Base-by-base conservation (phyloP, 225 moss, liverwort and hornwort genomes). In the Straminergon stramineum region DNA sequence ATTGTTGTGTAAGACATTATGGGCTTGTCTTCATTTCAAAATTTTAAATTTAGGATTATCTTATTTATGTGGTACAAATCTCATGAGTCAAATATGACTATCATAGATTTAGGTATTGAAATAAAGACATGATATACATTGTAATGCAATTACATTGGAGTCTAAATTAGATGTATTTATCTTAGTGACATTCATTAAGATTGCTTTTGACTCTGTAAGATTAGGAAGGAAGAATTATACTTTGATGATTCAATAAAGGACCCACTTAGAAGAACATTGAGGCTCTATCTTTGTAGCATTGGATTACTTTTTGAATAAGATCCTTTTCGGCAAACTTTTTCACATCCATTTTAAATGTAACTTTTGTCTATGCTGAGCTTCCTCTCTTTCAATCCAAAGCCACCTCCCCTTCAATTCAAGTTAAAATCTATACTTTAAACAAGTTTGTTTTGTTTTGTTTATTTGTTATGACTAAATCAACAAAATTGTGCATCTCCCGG, bases 271-370 rank as follows among this genome's bases (percentile, higher is more conserved):
- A 34, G 17, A 7, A 23, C 7, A 39, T 7, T 69, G 22, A 13
- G 0, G 13, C 23, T 23, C 0, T 69, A 0, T 69, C 23, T 7
- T n/a, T n/a, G 7, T n/a, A 68, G n/a, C n/a, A 13, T 22, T n/a
- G 22, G 23, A 69, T 69, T 7, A 2, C 22, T n/a, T 69, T 69
- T 22, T 13, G 7, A n/a, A 1, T 13, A 23, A 70, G 14, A 2
- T 39, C 7, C 4, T 70, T 23, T 8, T 24, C 8, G 45, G 8
- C 39, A 39, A 70, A 39, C 14, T 8, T 70, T 39, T 2, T 23
- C 24, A n/a, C 2, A 39, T 39, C 2, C 24, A 39, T 7, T 24
- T 13, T 2, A 24, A 70, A 39, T 70, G 39, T 39, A 23, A 70
- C 1, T 23, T 70, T 70, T 39, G 2, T 23, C 23, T n/a, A 2